Base-by-base conservation (phyloP, 495 filamentous ascomycete genomes). In the Penicillium arizonense region DNA sequence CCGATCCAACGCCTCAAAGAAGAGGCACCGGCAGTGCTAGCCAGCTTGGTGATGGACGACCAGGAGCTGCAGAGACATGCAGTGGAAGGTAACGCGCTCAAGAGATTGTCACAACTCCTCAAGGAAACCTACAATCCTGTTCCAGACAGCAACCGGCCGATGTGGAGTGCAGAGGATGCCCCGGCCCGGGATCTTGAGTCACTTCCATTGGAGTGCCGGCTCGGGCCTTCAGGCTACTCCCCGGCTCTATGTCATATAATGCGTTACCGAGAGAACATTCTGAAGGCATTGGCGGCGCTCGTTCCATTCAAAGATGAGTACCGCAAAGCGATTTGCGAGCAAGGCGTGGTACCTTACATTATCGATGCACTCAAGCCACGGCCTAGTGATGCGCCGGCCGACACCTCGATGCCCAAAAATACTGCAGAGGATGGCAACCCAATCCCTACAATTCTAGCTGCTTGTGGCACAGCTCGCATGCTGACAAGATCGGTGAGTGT, bases 401-500 rank as follows among this genome's bases (percentile, higher is more conserved):
- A 74, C 33, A 55, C 53, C 4, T 62, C 68, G 5, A 67, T 59
- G 35, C 68, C 70, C 4, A 68, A 71, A 37, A 77, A 73, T 55
- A 65, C 68, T 14, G 65, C 66, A 5, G 62, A 65, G 2, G 72
- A 75, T 54, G 76, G 71, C 36, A 82, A 80, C 49, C 72, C 73
- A n/a, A 78, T 68, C 33, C 67, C 80, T 10, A 92, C 96, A 18
- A 74, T 97, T 14, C 77, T 96, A 24, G 90, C 93, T 23, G 95
- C 95, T 11, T 97, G 92, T 59, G 85, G 86, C 61, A 83, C 86
- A 18, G 77, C 88, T 36, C 77, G 88, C 40, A 85, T 87, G 59
- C 74, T 97, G 16, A 89, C 89, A 4, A 84, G 94, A 16, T 94
- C 89, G 0, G 86, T 96, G 7, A 89, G 83, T 63, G 85, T 90